Evolutionary conservation across 1,284 basidiomycete species (phyloP).

Genomic region (Ceratobasidium sp.): DNA sequence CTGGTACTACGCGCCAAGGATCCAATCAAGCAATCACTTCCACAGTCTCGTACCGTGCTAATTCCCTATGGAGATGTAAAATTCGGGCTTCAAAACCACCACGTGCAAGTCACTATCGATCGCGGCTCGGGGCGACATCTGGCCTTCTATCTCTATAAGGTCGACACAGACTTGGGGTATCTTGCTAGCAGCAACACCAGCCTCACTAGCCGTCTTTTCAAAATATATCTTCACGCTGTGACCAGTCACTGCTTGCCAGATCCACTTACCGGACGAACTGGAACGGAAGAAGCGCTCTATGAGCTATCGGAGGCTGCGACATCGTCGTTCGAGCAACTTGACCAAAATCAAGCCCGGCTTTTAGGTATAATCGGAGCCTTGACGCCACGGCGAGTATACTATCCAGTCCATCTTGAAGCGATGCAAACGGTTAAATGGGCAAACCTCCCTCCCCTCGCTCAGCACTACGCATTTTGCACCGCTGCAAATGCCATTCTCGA

Average conservation of each 20-base stretch:
- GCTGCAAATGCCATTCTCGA: neutral
- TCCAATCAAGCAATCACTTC: conserved; percentile 14
- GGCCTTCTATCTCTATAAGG: conserved; percentile 52
- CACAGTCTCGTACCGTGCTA: conserved; percentile 51
- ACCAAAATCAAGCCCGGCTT: conserved; percentile 50
- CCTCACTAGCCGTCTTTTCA: conserved; percentile 56
- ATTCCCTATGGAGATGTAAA: conserved; percentile 55
- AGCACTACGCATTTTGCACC: conserved; percentile 52
- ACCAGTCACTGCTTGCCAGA: conserved; percentile 59
- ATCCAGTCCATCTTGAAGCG: conserved; percentile 54
- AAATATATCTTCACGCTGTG: conserved; percentile 60
- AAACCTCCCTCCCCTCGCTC: conserved; percentile 49
- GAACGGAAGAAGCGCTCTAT: conserved; percentile 60
- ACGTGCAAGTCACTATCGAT: conserved; percentile 32
- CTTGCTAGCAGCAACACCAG: conserved; percentile 53
- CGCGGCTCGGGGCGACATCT: neutral
- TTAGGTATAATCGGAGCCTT: conserved; percentile 55
- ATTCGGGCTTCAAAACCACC: conserved; percentile 28
- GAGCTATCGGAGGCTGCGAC: conserved; percentile 56
- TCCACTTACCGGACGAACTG: conserved; percentile 59
- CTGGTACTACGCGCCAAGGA: conserved; percentile 56
- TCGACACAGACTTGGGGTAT: conserved; percentile 57
- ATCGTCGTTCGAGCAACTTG: conserved; percentile 56
- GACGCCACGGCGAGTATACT: conserved; percentile 55
- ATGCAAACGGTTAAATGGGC: conserved; percentile 59